These are phyloP conservation scores for Penicillium verrucosum DNA, from an alignment of 2,329 filamentous ascomycete species.

Conservation along the genomic window DNA sequence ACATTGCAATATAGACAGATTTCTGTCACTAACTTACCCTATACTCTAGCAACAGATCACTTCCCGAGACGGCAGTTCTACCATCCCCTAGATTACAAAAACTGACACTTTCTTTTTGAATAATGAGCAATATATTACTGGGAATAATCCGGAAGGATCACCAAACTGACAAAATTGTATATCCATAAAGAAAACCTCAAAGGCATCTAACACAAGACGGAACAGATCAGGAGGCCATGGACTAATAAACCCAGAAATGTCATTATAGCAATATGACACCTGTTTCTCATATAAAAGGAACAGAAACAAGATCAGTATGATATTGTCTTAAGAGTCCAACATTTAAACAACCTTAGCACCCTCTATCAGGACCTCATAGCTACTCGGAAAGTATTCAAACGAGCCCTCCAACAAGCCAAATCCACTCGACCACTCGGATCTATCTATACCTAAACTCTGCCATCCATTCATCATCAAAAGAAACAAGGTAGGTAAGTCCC, in stretches of 20 bases:
- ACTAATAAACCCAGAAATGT: not conserved
- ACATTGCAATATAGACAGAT: too few relatives aligned
- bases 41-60: too few relatives aligned
- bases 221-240: not conserved
- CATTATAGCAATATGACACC: slow-evolving; percentile 1
- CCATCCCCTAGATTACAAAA: not conserved
- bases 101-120: not conserved
- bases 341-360: not conserved
- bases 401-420: not conserved
- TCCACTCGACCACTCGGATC: not conserved
- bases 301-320: not conserved
- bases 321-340: not conserved
- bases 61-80: too few relatives aligned
- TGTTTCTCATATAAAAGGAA: not conserved
- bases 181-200: not conserved
- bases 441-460: not conserved
- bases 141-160: not conserved
- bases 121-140: not conserved
- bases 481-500: not conserved
- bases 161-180: not conserved
- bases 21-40: too few relatives aligned
- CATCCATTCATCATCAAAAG: not conserved
- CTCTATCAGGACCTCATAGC: not conserved
- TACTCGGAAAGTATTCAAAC: not conserved
- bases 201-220: not conserved